Evolutionary conservation across 495 filamentous ascomycete genomes (phyloP).

Genomic region (Aspergillus nanangensis): DNA sequence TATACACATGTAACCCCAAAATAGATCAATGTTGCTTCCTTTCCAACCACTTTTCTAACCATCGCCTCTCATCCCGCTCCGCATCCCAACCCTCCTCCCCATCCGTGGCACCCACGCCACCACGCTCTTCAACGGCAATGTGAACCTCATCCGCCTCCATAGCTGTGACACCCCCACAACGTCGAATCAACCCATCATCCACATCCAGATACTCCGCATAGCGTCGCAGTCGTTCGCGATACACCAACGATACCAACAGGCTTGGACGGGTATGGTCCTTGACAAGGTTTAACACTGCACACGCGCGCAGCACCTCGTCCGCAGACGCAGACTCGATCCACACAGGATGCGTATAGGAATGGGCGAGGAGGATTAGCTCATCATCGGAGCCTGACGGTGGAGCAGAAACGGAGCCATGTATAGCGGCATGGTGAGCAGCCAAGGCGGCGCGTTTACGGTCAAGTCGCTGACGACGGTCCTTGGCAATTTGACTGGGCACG

Average conservation of each 20-base stretch:
- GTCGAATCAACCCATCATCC: conserved; percentile 56
- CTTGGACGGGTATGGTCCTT: conserved; percentile 30
- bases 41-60: conserved; percentile 40
- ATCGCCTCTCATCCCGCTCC: conserved; percentile 27
- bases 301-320: conserved; percentile 32
- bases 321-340: conserved; percentile 18
- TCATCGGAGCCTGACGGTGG: conserved; percentile 12
- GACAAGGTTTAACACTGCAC: conserved; percentile 44
- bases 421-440: conserved; percentile 9
- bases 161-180: conserved; percentile 43
- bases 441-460: conserved; percentile 31
- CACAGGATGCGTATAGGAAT: conserved; percentile 12
- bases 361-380: conserved; percentile 24
- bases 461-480: conserved; percentile 48
- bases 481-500: conserved; percentile 65
- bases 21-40: too few relatives aligned
- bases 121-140: conserved; percentile 50
- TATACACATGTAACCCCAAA: too few relatives aligned
- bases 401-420: conserved; percentile 10
- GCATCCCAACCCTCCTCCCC: conserved; percentile 13
- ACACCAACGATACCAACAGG: conserved; percentile 28
- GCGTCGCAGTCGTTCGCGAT: conserved; percentile 35
- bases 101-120: conserved; percentile 26
- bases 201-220: conserved; percentile 48
- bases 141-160: conserved; percentile 52